Percentiles rank a stretch among this genome's conserved stretches.
These are phyloP conservation scores for Juglanconis juglandina DNA, from an alignment of 2,329 filamentous ascomycete genomes.

Conservation along the genomic window DNA sequence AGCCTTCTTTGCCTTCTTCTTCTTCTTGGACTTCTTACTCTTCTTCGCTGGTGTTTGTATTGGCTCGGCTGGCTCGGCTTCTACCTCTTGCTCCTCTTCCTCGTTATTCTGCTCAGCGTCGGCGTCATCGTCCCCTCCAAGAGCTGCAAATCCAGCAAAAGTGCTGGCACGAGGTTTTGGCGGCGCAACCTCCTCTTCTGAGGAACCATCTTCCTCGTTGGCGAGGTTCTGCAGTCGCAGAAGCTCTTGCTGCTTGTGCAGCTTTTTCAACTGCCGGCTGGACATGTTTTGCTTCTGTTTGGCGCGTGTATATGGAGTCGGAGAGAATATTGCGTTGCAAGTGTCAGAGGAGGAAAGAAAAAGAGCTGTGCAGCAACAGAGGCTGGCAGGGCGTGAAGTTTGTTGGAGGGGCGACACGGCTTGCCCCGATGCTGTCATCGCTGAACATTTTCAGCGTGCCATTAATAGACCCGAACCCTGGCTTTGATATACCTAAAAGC, in stretches of 20 bases:
- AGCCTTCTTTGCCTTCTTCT: constrained; percentile 35
- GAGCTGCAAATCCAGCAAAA: constrained; percentile 49
- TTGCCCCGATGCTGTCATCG: constrained; percentile 16
- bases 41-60: constrained; percentile 30
- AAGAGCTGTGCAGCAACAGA: too few species aligned
- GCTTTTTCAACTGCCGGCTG: constrained; percentile 48
- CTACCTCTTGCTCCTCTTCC: constrained; percentile 10
- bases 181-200: constrained; percentile 29
- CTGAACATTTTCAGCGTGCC: not conserved
- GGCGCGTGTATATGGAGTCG: too few species aligned
- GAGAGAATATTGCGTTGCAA: too few species aligned
- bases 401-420: not conserved
- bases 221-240: constrained; percentile 25
- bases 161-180: constrained; percentile 41
- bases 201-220: constrained; percentile 19
- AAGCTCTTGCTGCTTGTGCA: constrained; percentile 48
- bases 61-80: constrained; percentile 22
- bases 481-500: too few species aligned
- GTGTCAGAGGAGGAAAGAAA: too few species aligned
- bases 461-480: not conserved
- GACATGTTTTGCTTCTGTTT: constrained; percentile 37
- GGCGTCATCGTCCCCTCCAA: constrained; percentile 41
- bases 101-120: constrained; percentile 23
- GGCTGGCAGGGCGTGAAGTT: too few species aligned
- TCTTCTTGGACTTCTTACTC: constrained; percentile 35